These are phyloP conservation scores for Teunomyces barrocoloradensis DNA, from an alignment of 805 yeast genomes.

Conservation along the genomic window DNA sequence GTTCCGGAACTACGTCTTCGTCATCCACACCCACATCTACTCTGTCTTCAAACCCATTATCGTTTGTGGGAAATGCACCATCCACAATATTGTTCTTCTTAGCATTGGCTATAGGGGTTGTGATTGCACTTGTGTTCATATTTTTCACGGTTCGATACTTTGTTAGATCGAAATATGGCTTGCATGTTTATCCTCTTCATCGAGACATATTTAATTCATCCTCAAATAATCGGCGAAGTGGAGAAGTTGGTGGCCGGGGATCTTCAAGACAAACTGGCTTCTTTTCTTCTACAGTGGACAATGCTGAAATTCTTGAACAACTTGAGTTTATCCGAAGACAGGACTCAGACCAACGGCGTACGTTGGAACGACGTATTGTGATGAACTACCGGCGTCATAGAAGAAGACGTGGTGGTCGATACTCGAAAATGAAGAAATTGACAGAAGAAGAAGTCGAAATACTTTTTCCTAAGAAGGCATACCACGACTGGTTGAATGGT, in stretches of 20 bases:
- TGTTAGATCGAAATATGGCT: conserved; percentile 54
- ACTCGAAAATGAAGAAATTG: conserved; percentile 48
- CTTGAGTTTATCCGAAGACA: conserved; percentile 33
- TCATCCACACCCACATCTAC: neutral
- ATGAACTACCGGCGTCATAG: conserved; percentile 19
- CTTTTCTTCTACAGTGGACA: neutral
- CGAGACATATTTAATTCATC: neutral
- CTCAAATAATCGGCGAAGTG: neutral
- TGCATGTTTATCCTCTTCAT: conserved; percentile 41
- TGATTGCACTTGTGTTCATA: conserved; percentile 53
- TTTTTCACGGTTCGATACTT: conserved; percentile 63
- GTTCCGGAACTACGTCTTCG: neutral
- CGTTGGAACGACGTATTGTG: neutral
- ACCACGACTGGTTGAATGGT: conserved; percentile 58
- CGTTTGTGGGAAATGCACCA: conserved; percentile 49
- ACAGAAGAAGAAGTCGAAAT: conserved; percentile 58
- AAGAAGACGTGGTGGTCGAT: conserved; percentile 39
- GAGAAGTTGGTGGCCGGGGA: neutral
- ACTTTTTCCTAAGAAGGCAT: conserved; percentile 57
- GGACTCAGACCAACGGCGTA: conserved; percentile 22
- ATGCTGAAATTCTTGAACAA: conserved; percentile 32
- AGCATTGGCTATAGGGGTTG: conserved; percentile 60
- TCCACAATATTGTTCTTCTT: conserved; percentile 63
- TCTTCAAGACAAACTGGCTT: neutral
- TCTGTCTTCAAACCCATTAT: neutral